phyloP scores from a whole-genome alignment of 768 basidiomycete species.

The Leccinum ochraceum region DNA sequence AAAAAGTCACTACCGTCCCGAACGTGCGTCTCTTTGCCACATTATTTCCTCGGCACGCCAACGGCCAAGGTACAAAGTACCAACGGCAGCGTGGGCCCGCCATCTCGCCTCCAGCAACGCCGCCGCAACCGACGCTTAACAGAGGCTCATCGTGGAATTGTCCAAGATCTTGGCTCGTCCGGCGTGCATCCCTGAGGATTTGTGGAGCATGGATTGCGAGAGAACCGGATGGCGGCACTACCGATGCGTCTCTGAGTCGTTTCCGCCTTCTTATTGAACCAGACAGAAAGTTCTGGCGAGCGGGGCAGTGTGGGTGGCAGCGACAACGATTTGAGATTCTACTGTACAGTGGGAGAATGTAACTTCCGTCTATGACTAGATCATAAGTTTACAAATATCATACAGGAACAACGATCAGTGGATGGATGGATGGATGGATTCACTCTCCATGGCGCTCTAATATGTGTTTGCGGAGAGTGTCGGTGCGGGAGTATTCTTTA shows the following conservation, averaged over 20 bases:
- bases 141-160: neutral
- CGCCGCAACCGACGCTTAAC: no score
- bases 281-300: neutral
- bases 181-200: neutral
- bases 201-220: neutral
- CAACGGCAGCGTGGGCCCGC: neutral
- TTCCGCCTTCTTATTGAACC: neutral
- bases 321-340: neutral
- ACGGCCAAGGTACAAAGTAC: neutral
- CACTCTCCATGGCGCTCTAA: no score
- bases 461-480: neutral
- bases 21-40: neutral
- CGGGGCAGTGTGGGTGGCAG: neutral
- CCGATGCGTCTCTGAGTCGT: neutral
- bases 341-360: no score
- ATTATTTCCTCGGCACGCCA: neutral
- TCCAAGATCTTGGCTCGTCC: neutral
- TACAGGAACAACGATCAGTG: no score
- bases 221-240: neutral
- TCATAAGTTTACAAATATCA: no score
- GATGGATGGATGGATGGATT: no score
- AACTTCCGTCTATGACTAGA: no score
- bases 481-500: neutral
- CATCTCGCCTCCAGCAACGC: neutral
- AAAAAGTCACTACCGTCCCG: no score